These are phyloP conservation scores for Trichoderma arundinaceum DNA, from an alignment of 2,329 filamentous ascomycete genomes.

Conservation along the genomic window DNA sequence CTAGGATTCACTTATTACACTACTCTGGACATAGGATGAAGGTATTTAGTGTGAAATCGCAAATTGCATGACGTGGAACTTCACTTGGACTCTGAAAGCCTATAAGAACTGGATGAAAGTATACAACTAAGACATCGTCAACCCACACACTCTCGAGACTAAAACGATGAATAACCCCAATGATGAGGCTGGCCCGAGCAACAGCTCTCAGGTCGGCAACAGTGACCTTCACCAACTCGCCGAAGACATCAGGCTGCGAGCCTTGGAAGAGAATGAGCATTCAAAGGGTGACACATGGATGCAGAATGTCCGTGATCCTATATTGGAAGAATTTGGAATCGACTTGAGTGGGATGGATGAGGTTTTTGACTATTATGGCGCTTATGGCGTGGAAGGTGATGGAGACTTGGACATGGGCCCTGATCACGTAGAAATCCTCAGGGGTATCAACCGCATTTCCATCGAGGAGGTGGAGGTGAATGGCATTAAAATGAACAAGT, in stretches of 20 bases:
- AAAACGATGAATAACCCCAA: slow-evolving; percentile 10
- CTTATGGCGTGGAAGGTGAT: background rate
- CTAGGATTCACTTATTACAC: no score
- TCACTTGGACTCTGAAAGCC: no score
- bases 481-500: slow-evolving; percentile 37
- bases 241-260: slow-evolving; percentile 36
- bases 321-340: slow-evolving; percentile 16
- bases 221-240: slow-evolving; percentile 34
- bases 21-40: no score
- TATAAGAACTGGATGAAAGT: no score
- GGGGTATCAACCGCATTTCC: slow-evolving; percentile 23
- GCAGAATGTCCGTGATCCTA: background rate
- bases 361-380: background rate
- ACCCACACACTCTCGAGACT: background rate
- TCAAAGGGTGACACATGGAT: slow-evolving; percentile 8
- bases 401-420: background rate
- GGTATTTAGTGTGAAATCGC: no score
- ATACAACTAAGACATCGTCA: background rate
- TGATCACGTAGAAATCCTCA: slow-evolving; percentile 24
- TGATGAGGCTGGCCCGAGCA: slow-evolving; percentile 29
- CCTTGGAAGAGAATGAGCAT: slow-evolving; percentile 33
- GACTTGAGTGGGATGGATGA: slow-evolving; percentile 8
- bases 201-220: background rate
- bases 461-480: slow-evolving; percentile 29
- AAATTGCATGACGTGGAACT: no score